These are phyloP conservation scores for Oryza punctata DNA, from an alignment of 176 grass and related monocot genomes.

Conservation along the genomic window DNA sequence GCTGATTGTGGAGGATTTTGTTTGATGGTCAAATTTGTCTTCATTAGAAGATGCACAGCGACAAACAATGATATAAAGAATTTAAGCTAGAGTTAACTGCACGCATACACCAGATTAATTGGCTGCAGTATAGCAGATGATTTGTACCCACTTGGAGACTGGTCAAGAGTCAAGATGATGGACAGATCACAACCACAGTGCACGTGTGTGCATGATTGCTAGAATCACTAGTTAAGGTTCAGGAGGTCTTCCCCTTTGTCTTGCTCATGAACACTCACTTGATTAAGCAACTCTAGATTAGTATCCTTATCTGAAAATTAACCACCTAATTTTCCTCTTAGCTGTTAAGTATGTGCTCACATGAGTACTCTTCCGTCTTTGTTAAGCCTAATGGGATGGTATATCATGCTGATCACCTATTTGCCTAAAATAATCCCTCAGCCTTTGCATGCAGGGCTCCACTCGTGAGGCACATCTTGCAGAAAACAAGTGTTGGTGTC, in stretches of 20 bases:
- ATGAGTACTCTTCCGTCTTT: neutral
- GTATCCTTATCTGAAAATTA: neutral
- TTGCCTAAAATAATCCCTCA: neutral
- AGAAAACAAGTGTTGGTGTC: slow-evolving; percentile 37
- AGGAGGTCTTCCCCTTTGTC: slow-evolving; percentile 7
- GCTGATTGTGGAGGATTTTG: slow-evolving; percentile 32
- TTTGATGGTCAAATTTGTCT: slow-evolving; percentile 61
- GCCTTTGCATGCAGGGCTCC: slow-evolving; percentile 25
- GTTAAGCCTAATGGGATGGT: slow-evolving; percentile 8
- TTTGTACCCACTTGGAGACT: slow-evolving; percentile 7
- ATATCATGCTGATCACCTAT: slow-evolving; percentile 20
- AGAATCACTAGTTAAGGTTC: neutral
- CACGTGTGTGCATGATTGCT: slow-evolving; percentile 56
- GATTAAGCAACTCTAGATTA: neutral
- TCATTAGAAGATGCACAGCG: slow-evolving; percentile 18
- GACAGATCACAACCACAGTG: slow-evolving; percentile 30
- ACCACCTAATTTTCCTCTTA: neutral
- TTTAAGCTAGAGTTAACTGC: slow-evolving; percentile 41
- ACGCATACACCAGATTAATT: slow-evolving; percentile 28
- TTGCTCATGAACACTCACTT: slow-evolving; percentile 5
- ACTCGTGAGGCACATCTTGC: slow-evolving; percentile 31
- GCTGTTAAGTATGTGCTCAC: slow-evolving; percentile 12
- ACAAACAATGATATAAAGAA: slow-evolving; percentile 26
- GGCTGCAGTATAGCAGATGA: slow-evolving; percentile 8
- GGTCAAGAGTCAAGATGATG: slow-evolving; percentile 33